phyloP scores from a whole-genome alignment of 345 rosid genomes.

The Litchi chinensis region DNA sequence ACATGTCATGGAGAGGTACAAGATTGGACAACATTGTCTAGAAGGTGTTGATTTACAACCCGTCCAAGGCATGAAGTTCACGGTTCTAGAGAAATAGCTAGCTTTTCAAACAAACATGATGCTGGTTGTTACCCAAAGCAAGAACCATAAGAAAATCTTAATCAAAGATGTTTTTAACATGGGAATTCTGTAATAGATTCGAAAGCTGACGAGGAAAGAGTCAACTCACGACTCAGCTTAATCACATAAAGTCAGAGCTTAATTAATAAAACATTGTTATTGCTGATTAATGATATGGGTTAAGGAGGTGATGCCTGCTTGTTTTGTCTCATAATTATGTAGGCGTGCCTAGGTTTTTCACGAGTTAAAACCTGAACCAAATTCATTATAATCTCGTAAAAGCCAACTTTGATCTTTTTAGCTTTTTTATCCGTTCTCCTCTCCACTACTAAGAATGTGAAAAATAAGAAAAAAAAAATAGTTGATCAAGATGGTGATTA shows the following conservation, averaged over 20 bases:
- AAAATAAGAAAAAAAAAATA: background rate
- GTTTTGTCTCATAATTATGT: conserved; percentile 27
- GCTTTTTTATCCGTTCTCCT: too few species aligned
- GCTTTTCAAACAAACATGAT: conserved; percentile 1
- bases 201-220: conserved; percentile 8
- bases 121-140: background rate
- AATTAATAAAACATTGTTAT: conserved; percentile 27
- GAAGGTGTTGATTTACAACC: conserved; percentile 27
- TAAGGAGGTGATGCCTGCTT: conserved; percentile 21
- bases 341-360: background rate
- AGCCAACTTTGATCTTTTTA: too few species aligned
- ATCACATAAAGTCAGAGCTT: background rate
- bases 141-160: background rate
- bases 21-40: conserved; percentile 24
- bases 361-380: background rate
- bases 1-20: background rate
- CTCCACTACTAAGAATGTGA: background rate
- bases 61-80: conserved; percentile 25
- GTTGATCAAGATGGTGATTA: background rate
- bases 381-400: too few species aligned
- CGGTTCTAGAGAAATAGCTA: background rate
- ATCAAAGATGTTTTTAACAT: conserved; percentile 3
- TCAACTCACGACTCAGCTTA: conserved; percentile 13
- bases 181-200: background rate
- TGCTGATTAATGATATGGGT: conserved; percentile 25